phyloP scores from a whole-genome alignment of 768 basidiomycete genomes.

The Zangia roseola region DNA sequence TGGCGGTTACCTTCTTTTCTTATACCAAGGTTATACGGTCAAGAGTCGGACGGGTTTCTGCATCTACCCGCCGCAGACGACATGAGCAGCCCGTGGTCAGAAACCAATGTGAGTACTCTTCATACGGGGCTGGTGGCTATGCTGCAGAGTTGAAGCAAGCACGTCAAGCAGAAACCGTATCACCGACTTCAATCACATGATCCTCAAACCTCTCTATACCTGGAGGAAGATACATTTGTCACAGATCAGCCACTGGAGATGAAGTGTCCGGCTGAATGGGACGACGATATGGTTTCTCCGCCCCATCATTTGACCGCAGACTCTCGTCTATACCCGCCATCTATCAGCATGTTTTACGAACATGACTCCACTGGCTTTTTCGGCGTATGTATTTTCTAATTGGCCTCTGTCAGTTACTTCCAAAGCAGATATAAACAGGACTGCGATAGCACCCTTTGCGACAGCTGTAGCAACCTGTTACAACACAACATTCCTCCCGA shows the following conservation, averaged over 20 bases:
- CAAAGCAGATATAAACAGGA: conserved; percentile 3
- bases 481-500: conserved; percentile 16
- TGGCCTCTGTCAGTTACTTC: not conserved
- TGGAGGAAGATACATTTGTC: not conserved
- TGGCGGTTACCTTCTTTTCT: conserved; percentile 8
- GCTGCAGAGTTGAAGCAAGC: not conserved
- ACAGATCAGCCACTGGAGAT: not conserved
- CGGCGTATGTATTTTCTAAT: conserved; percentile 11
- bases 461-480: conserved; percentile 12
- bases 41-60: not conserved
- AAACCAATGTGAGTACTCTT: conserved; percentile 5
- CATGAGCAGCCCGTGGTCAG: not conserved
- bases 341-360: conserved; percentile 1
- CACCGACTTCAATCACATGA: not conserved
- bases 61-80: not conserved
- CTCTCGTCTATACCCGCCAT: not conserved
- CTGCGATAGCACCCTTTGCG: conserved; percentile 10
- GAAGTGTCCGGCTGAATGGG: not conserved
- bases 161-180: too few species aligned
- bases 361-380: conserved; percentile 3
- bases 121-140: not conserved
- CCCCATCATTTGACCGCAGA: not conserved
- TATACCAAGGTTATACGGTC: not conserved
- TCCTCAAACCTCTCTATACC: not conserved
- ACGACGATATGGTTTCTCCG: not conserved